Percentiles rank a stretch among this genome's conserved stretches.
Evolutionary conservation across 2,329 filamentous ascomycete genomes (phyloP).

Genomic region (Phialocephala sp.): DNA sequence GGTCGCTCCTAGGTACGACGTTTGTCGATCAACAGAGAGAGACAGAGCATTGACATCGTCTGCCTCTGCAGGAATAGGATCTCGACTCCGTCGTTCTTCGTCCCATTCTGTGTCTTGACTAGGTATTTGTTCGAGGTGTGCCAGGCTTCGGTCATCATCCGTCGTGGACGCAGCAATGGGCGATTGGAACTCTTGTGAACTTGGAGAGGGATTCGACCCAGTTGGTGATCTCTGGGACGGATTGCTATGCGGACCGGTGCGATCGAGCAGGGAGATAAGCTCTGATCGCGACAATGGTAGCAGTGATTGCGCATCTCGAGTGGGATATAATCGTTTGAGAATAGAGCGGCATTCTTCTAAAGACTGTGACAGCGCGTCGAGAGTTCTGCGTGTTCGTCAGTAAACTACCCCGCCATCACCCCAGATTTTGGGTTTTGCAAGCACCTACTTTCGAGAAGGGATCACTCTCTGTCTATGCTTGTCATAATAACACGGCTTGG

Average conservation of each 20-base stretch:
- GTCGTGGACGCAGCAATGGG: conserved; percentile 53
- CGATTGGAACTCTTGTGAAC: conserved; percentile 55
- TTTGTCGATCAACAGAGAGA: conserved; percentile 59
- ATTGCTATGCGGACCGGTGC: conserved; percentile 40
- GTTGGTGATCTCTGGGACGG: conserved; percentile 55
- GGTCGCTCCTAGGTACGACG: conserved; percentile 74
- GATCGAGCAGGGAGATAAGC: conserved; percentile 61
- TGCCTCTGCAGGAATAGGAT: conserved; percentile 65
- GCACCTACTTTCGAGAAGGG: conserved; percentile 74
- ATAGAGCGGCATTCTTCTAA: conserved; percentile 70
- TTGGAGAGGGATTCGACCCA: conserved; percentile 57
- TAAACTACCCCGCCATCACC: conserved; percentile 18
- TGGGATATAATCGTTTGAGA: conserved; percentile 66
- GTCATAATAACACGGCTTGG: conserved; percentile 80
- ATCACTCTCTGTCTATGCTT: conserved; percentile 79
- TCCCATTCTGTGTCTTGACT: conserved; percentile 69
- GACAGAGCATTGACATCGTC: conserved; percentile 76
- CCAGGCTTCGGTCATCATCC: conserved; percentile 52
- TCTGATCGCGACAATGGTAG: conserved; percentile 63
- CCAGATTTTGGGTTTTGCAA: conserved; percentile 13
- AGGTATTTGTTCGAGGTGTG: conserved; percentile 71
- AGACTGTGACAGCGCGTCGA: conserved; percentile 67
- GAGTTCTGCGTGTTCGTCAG: conserved; percentile 50
- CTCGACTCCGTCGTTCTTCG: conserved; percentile 61
- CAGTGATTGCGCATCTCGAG: conserved; percentile 57